Percentiles rank a stretch among this genome's conserved stretches.
These are phyloP conservation scores for Penicillium glabrum DNA, from an alignment of 2,329 filamentous ascomycete species.

Conservation along the genomic window DNA sequence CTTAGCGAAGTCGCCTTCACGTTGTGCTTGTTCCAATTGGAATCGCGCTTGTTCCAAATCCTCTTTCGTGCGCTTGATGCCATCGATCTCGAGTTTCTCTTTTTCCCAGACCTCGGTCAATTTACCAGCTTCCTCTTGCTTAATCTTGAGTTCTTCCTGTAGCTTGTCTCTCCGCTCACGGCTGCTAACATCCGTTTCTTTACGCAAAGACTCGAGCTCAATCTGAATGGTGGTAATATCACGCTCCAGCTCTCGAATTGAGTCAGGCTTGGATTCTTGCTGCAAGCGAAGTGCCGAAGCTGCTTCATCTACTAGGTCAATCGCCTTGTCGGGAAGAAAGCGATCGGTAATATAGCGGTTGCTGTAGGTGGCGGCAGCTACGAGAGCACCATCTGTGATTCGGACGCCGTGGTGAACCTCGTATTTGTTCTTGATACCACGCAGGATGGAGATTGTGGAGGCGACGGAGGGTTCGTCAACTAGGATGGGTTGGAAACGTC, in stretches of 20 bases:
- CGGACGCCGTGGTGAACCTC: slow-evolving; percentile 95
- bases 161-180: slow-evolving; percentile 85
- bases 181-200: slow-evolving; percentile 88
- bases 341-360: slow-evolving; percentile 97
- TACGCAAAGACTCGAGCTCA: slow-evolving; percentile 88
- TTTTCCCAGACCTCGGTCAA: slow-evolving; percentile 87
- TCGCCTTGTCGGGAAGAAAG: slow-evolving; percentile 94
- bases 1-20: slow-evolving; percentile 82
- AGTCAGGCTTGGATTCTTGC: slow-evolving; percentile 94
- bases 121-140: slow-evolving; percentile 72
- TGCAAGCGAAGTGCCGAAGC: slow-evolving; percentile 86
- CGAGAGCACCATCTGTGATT: slow-evolving; percentile 87
- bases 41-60: slow-evolving; percentile 83
- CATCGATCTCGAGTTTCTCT: slow-evolving; percentile 80
- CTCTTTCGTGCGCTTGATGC: slow-evolving; percentile 81
- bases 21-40: slow-evolving; percentile 83
- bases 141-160: slow-evolving; percentile 70
- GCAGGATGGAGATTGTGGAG: slow-evolving; percentile 91
- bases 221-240: slow-evolving; percentile 98
- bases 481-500: slow-evolving; percentile 89
- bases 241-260: slow-evolving; percentile 87
- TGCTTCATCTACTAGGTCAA: slow-evolving; percentile 94
- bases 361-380: slow-evolving; percentile 86
- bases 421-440: slow-evolving; percentile 96
- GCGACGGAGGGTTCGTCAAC: slow-evolving; percentile 90